Evolutionary conservation across 2,329 filamentous ascomycete genomes (phyloP).

Genomic region (Ampelomyces quisqualis): DNA sequence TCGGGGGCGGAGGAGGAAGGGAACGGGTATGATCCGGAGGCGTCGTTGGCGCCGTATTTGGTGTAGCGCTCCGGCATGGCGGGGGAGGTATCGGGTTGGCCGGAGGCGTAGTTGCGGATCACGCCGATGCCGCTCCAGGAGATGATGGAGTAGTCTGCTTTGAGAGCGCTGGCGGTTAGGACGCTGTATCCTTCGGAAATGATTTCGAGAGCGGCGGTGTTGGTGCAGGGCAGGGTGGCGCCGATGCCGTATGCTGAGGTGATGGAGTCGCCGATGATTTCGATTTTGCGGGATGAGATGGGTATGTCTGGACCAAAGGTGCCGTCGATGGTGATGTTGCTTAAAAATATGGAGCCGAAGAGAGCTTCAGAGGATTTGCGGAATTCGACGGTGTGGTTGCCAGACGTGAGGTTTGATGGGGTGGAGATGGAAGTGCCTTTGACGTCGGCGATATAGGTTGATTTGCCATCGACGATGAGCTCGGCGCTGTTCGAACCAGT

Average conservation of each 20-base stretch:
- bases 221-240: conserved; percentile 44
- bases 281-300: conserved; percentile 41
- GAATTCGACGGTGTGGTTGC: conserved; percentile 43
- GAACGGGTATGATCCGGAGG: conserved; percentile 44
- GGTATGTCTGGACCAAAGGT: conserved; percentile 16
- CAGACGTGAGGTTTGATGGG: conserved; percentile 31
- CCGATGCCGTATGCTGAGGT: conserved; percentile 50
- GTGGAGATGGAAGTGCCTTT: conserved; percentile 34
- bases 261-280: conserved; percentile 51
- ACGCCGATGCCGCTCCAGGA: conserved; percentile 51
- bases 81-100: conserved; percentile 32
- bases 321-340: conserved; percentile 32
- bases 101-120: conserved; percentile 43
- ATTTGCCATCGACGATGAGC: conserved; percentile 37
- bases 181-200: conserved; percentile 49
- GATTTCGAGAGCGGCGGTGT: conserved; percentile 45
- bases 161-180: conserved; percentile 45
- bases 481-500: conserved; percentile 40
- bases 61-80: conserved; percentile 48
- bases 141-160: conserved; percentile 48
- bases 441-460: conserved; percentile 29
- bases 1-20: conserved; percentile 35
- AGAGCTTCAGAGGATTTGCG: conserved; percentile 45
- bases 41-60: conserved; percentile 48
- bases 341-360: conserved; percentile 40